A percentile compares a stretch with the other conserved stretches of the same genome.
phyloP scores from a whole-genome alignment of 176 grass and related monocot genomes.

The Otatea glauca region DNA sequence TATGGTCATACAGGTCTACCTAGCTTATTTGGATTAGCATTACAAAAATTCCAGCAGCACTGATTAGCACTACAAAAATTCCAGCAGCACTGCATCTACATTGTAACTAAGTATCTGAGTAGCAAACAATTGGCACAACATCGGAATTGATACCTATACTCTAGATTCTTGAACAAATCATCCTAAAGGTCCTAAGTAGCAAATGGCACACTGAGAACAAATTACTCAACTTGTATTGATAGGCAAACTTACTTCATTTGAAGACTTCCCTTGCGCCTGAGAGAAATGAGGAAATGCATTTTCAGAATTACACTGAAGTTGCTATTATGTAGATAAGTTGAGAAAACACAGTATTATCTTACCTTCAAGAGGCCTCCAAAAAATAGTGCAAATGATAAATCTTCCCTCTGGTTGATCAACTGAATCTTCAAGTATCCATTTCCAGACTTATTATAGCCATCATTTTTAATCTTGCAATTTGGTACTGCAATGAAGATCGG shows the following conservation, averaged over 20 bases:
- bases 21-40: no score
- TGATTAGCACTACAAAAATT: no score
- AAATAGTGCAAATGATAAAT: constrained; percentile 77
- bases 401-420: constrained; percentile 81
- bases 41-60: no score
- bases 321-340: constrained; percentile 19
- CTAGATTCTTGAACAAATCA: no score
- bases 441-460: constrained; percentile 20
- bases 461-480: constrained; percentile 64
- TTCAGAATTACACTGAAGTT: neutral
- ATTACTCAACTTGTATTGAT: neutral
- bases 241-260: constrained; percentile 67
- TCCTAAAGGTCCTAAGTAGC: no score
- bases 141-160: no score
- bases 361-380: constrained; percentile 67
- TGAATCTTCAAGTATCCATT: constrained; percentile 54
- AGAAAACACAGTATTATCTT: neutral
- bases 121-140: no score
- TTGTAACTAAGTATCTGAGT: no score
- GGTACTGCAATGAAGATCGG: constrained; percentile 58
- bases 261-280: constrained; percentile 51
- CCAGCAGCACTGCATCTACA: no score
- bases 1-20: no score
- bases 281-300: neutral
- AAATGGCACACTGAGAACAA: no score